These are phyloP conservation scores for Leucaena leucocephala DNA, from an alignment of 306 rosid genomes.

Conservation along the genomic window DNA sequence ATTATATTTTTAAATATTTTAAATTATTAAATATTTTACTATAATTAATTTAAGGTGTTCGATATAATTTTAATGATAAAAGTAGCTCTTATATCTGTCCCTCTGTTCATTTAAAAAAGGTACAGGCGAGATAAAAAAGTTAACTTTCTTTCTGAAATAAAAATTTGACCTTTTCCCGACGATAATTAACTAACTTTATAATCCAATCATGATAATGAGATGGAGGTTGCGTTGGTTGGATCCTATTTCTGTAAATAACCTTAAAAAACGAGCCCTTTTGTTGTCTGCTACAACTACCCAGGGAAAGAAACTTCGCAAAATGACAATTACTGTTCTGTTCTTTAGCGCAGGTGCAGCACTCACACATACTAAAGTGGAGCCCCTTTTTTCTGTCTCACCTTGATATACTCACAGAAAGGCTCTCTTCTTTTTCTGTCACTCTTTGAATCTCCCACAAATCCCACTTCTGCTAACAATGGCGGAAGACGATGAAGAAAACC, in stretches of 20 bases:
- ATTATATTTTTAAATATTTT: too few species aligned
- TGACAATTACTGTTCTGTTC: conserved; percentile 29
- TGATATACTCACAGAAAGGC: not conserved
- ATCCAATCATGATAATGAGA: not conserved
- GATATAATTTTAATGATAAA: too few species aligned
- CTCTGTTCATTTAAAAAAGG: too few species aligned
- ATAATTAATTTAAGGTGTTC: too few species aligned
- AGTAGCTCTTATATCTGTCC: not conserved
- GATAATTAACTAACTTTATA: not conserved
- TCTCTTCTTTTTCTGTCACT: not conserved
- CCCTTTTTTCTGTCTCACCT: conserved; percentile 6
- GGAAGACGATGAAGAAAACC: conserved; percentile 20
- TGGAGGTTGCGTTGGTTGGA: not conserved
- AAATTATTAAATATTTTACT: too few species aligned
- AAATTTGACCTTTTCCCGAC: not conserved
- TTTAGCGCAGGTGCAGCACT: not conserved
- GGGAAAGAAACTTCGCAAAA: not conserved
- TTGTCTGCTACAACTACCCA: not conserved
- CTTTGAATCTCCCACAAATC: not conserved
- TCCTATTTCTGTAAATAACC: conserved; percentile 29
- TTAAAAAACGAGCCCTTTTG: conserved; percentile 3
- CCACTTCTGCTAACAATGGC: not conserved
- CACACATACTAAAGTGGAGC: not conserved
- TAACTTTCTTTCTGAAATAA: too few species aligned
- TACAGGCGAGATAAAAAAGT: too few species aligned